Evolutionary conservation across 2,329 filamentous ascomycete genomes (phyloP).

Genomic region (Intubia oerlemansii): DNA sequence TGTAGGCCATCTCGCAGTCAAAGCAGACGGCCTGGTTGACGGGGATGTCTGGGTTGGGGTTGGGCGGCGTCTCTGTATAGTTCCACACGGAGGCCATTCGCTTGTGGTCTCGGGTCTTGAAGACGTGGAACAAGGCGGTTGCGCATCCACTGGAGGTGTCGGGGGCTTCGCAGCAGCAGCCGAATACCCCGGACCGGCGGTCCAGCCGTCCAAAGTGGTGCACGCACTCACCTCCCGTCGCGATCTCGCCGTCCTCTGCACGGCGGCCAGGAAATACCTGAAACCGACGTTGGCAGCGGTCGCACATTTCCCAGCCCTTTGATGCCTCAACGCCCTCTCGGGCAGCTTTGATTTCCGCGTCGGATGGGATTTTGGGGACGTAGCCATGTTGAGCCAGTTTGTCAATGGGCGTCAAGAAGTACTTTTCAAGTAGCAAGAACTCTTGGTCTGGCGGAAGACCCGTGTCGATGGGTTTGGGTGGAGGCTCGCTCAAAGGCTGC

Average conservation of each 20-base stretch:
- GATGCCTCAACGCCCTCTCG: slow-evolving; percentile 41
- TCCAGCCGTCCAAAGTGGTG: slow-evolving; percentile 59
- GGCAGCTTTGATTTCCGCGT: slow-evolving; percentile 44
- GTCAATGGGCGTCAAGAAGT: slow-evolving; percentile 41
- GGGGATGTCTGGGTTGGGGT: slow-evolving; percentile 33
- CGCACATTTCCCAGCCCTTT: slow-evolving; percentile 69
- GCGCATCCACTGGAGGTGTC: slow-evolving; percentile 60
- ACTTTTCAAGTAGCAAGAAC: slow-evolving; percentile 31
- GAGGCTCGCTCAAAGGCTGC: no score
- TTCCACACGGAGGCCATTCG: slow-evolving; percentile 60
- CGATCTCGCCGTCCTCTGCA: slow-evolving; percentile 51
- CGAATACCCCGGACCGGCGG: slow-evolving; percentile 39
- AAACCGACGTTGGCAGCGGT: slow-evolving; percentile 69
- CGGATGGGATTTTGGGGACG: slow-evolving; percentile 43
- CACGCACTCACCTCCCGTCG: slow-evolving; percentile 55
- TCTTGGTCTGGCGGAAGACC: slow-evolving; percentile 50
- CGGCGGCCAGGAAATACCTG: slow-evolving; percentile 79
- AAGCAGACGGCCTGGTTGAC: slow-evolving; percentile 52
- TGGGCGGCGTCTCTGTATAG: slow-evolving; percentile 57
- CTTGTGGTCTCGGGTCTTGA: slow-evolving; percentile 58
- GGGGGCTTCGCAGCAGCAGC: slow-evolving; percentile 58
- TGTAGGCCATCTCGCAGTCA: slow-evolving; percentile 97
- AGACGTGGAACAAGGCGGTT: slow-evolving; percentile 55
- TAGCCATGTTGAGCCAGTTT: slow-evolving; percentile 53
- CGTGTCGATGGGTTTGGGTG: slow-evolving; percentile 30